Evolutionary conservation across 2,329 filamentous ascomycete species (phyloP).

Genomic region (Fusarium hostae): DNA sequence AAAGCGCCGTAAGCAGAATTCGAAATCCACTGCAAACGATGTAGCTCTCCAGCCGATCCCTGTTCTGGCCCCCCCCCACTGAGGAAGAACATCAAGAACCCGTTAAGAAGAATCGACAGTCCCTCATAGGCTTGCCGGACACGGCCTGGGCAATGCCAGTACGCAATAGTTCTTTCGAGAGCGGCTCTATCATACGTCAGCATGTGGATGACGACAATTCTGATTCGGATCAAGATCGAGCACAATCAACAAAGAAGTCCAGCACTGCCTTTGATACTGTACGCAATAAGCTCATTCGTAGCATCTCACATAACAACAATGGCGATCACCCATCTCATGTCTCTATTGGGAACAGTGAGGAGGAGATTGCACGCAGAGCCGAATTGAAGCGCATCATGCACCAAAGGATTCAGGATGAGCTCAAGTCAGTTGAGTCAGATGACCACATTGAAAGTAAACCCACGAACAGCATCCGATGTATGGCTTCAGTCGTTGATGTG

Average conservation of each 20-base stretch:
- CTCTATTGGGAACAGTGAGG: conserved; percentile 59
- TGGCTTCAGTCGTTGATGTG: conserved; percentile 45
- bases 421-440: conserved; percentile 58
- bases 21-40: neutral
- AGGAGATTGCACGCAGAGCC: conserved; percentile 65
- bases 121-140: conserved; percentile 27
- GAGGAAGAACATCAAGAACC: neutral
- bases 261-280: conserved; percentile 58
- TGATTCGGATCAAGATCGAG: conserved; percentile 52
- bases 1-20: conserved; percentile 1
- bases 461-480: conserved; percentile 38
- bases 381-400: conserved; percentile 66
- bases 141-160: conserved; percentile 20
- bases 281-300: conserved; percentile 57
- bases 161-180: neutral
- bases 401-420: conserved; percentile 67
- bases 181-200: conserved; percentile 33
- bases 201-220: conserved; percentile 53
- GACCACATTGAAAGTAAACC: conserved; percentile 48
- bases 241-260: conserved; percentile 44
- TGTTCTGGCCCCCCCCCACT: neutral
- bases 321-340: conserved; percentile 54
- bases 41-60: conserved; percentile 4
- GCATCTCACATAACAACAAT: conserved; percentile 58
- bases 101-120: neutral